Conservation (phyloP, 495 filamentous ascomycete species). For the Talaromyces borbonicus region DNA sequence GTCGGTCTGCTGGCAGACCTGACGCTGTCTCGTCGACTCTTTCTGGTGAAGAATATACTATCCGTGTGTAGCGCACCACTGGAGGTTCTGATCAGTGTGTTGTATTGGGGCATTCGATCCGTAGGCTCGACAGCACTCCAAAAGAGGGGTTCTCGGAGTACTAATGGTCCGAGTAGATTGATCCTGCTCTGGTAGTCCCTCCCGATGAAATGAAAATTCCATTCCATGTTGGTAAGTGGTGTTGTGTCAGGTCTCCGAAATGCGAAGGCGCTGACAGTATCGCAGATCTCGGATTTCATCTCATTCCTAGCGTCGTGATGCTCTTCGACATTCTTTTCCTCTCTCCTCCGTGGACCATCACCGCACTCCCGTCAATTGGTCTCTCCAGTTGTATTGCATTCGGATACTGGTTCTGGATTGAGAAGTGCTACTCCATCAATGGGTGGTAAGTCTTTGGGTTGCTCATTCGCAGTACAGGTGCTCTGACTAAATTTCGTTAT, state of each 20-base stretch:
- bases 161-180: conserved; percentile 39
- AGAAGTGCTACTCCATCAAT: conserved; percentile 65
- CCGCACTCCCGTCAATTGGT: conserved; percentile 46
- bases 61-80: conserved; percentile 66
- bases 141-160: conserved; percentile 5
- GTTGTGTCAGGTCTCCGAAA: neutral
- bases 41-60: conserved; percentile 64
- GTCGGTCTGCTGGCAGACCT: conserved; percentile 68
- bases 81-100: conserved; percentile 70
- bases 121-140: conserved; percentile 16
- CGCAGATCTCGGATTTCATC: conserved; percentile 69
- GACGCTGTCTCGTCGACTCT: conserved; percentile 52
- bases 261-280: conserved; percentile 14
- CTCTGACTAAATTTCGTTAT: conserved; percentile 12
- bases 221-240: conserved; percentile 30
- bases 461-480: neutral
- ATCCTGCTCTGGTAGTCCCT: conserved; percentile 51
- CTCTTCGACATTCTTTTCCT: conserved; percentile 62
- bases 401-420: conserved; percentile 82
- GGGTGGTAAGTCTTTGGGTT: conserved; percentile 46
- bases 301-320: conserved; percentile 63
- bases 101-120: conserved; percentile 69
- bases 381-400: conserved; percentile 58
- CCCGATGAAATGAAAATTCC: conserved; percentile 32
- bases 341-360: conserved; percentile 72